phyloP scores from a whole-genome alignment of 345 rosid species.

The Gossypium bickii region DNA sequence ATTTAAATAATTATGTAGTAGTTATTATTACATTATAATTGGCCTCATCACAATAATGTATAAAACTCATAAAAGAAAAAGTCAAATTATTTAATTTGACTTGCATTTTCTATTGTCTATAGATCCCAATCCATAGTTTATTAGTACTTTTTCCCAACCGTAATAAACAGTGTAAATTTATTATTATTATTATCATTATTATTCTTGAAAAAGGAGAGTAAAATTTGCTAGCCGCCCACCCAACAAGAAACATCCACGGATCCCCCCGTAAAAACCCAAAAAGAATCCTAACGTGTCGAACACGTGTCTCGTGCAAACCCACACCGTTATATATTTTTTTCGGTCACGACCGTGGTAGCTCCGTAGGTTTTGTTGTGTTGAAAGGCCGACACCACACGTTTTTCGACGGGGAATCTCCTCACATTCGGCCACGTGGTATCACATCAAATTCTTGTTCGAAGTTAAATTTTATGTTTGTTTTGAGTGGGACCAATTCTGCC shows the following conservation, averaged over 20 bases:
- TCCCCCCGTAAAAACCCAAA: not conserved
- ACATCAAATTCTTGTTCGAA: not conserved
- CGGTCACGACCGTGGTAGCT: not conserved
- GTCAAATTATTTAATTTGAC: too few relatives aligned
- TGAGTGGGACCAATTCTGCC: not conserved
- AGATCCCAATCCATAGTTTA: not conserved
- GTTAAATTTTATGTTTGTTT: not conserved
- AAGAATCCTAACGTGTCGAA: not conserved
- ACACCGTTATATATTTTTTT: too few relatives aligned
- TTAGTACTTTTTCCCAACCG: not conserved
- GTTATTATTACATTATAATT: not conserved
- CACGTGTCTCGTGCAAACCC: not conserved
- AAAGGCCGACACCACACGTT: slow-evolving; percentile 19
- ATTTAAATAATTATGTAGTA: too few relatives aligned
- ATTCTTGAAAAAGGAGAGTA: not conserved
- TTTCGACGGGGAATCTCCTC: slow-evolving; percentile 7
- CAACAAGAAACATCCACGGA: slow-evolving; percentile 28
- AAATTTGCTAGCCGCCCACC: slow-evolving; percentile 21
- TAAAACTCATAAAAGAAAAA: too few relatives aligned
- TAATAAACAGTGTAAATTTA: not conserved
- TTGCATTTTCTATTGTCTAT: too few relatives aligned
- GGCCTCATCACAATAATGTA: too few relatives aligned
- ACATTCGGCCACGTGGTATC: slow-evolving; percentile 1
- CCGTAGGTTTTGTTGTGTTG: not conserved
- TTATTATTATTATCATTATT: too few relatives aligned